phyloP scores from a whole-genome alignment of 1,284 basidiomycete genomes.

The Xerocomus subilludens region DNA sequence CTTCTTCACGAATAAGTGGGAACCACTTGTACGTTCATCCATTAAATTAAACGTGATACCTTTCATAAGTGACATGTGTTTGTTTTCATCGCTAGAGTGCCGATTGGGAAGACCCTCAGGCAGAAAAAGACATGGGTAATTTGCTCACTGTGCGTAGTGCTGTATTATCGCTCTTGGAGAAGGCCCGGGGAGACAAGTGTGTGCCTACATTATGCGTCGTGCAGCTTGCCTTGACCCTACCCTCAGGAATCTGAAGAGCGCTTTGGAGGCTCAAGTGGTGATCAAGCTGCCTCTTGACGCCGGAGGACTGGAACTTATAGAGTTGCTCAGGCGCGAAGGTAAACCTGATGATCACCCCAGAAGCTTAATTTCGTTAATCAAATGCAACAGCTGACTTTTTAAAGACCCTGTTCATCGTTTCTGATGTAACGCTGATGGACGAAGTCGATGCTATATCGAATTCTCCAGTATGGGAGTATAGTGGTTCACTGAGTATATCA shows the following conservation, averaged over 20 bases:
- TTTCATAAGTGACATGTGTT: constrained; percentile 22
- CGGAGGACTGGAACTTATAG: constrained; percentile 42
- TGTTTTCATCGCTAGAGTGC: constrained; percentile 52
- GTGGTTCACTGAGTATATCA: constrained; percentile 56
- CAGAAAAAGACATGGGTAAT: constrained; percentile 68
- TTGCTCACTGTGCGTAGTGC: constrained; percentile 67
- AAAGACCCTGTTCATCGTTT: constrained; percentile 82
- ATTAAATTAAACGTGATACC: not conserved
- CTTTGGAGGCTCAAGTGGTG: constrained; percentile 76
- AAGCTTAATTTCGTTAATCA: constrained; percentile 11
- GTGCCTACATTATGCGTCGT: constrained; percentile 34
- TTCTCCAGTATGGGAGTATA: constrained; percentile 63
- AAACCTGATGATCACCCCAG: constrained; percentile 13
- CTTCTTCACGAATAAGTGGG: constrained; percentile 74
- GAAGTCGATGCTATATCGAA: constrained; percentile 56
- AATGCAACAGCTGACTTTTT: constrained; percentile 64
- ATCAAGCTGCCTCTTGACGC: constrained; percentile 59
- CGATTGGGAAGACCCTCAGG: constrained; percentile 66
- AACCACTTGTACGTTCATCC: constrained; percentile 61
- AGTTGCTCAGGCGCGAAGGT: constrained; percentile 66
- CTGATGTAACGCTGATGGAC: constrained; percentile 66
- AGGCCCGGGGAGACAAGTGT: constrained; percentile 76
- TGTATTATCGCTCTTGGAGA: constrained; percentile 73
- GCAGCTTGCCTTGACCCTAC: constrained; percentile 14
- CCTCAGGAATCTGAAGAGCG: constrained; percentile 73